These are phyloP conservation scores for Cladosporium halotolerans DNA, from an alignment of 2,329 filamentous ascomycete species.

Conservation along the genomic window DNA sequence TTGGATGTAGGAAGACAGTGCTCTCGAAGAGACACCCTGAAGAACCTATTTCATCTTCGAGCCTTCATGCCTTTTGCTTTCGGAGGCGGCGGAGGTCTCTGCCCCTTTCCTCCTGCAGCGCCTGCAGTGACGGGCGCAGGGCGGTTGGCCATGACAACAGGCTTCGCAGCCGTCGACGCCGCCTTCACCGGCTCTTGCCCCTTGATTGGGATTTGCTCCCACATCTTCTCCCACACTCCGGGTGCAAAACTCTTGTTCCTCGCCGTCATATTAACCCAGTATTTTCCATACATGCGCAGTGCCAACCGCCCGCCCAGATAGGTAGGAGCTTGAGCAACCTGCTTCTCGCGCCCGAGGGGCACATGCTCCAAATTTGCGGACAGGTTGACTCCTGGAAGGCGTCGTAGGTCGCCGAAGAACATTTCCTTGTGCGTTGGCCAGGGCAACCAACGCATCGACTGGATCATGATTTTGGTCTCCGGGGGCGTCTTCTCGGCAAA, in stretches of 20 bases:
- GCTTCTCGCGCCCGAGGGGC: slow-evolving; percentile 22
- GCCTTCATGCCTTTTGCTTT: neutral
- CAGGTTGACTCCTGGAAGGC: slow-evolving; percentile 15
- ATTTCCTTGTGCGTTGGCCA: slow-evolving; percentile 29
- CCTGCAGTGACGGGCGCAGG: neutral
- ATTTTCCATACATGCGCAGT: slow-evolving; percentile 18
- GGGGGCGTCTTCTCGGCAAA: slow-evolving; percentile 45
- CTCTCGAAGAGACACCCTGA: slow-evolving; percentile 3
- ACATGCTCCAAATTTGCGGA: slow-evolving; percentile 27
- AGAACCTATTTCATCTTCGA: slow-evolving; percentile 7
- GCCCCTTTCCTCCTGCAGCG: neutral
- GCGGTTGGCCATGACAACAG: slow-evolving; percentile 1
- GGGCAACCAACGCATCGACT: slow-evolving; percentile 37
- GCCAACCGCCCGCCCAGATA: slow-evolving; percentile 11
- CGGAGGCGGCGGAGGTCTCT: neutral
- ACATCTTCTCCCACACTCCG: slow-evolving; percentile 26
- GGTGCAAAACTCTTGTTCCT: slow-evolving; percentile 17
- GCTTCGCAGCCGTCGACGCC: neutral
- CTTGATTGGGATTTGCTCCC: slow-evolving; percentile 23
- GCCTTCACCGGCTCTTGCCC: slow-evolving; percentile 2
- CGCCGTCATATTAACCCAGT: slow-evolving; percentile 19
- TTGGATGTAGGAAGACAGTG: neutral
- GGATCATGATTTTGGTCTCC: slow-evolving; percentile 34
- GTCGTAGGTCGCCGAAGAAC: slow-evolving; percentile 22
- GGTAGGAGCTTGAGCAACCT: slow-evolving; percentile 21